These are phyloP conservation scores for Ajuga chamaepitys DNA, from an alignment of 257 asterid species.

Conservation along the genomic window DNA sequence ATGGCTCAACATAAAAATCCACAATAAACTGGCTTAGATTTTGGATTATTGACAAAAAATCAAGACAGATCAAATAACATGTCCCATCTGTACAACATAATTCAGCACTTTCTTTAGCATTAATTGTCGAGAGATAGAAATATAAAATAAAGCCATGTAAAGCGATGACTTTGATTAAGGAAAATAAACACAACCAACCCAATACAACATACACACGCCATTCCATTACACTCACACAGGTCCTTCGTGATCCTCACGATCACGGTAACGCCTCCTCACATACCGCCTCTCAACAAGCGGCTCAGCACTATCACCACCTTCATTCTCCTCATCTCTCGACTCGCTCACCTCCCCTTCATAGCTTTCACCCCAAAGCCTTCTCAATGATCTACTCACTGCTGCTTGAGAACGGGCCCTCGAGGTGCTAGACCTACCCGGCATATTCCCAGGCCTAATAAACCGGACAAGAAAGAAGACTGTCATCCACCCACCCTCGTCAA, in stretches of 20 bases:
- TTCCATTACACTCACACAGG: no score
- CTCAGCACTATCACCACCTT: constrained; percentile 8
- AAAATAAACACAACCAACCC: background rate
- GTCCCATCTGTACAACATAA: no score
- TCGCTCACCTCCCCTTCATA: constrained; percentile 38
- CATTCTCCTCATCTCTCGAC: constrained; percentile 26
- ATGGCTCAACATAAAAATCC: no score
- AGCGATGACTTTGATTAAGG: background rate
- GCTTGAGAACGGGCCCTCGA: constrained; percentile 44
- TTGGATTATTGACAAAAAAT: no score
- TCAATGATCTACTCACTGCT: constrained; percentile 37
- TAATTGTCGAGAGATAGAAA: background rate
- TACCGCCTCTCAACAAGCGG: constrained; percentile 10
- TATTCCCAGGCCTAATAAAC: constrained; percentile 44
- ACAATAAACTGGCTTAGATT: no score
- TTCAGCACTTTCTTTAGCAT: background rate
- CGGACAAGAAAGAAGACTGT: constrained; percentile 66
- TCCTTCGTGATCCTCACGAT: background rate
- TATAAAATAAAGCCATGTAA: background rate
- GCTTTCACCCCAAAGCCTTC: constrained; percentile 71
- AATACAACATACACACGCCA: background rate
- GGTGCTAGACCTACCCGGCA: constrained; percentile 41
- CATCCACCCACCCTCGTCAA: constrained; percentile 63
- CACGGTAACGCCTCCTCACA: constrained; percentile 21
- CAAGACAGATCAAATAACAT: no score